Conservation (phyloP, 192 early-diverging fungal genomes). For the Fimicolochytrium jonesii region DNA sequence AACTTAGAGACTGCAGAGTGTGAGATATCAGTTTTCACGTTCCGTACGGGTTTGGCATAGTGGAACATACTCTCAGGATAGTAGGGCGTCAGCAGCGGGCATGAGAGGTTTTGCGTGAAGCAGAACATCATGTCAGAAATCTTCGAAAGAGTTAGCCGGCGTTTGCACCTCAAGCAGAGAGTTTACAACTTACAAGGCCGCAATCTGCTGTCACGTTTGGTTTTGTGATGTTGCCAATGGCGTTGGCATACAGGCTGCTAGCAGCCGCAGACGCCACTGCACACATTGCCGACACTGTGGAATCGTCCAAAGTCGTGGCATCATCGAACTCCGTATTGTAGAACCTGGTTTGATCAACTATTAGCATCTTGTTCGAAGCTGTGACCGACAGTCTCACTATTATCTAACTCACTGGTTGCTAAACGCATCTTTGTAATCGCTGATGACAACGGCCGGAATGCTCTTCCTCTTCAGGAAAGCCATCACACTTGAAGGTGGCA, state of each 20-base stretch:
- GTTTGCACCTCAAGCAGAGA: neutral
- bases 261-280: conserved; percentile 58
- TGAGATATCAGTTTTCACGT: neutral
- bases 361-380: neutral
- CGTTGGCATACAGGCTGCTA: conserved; percentile 49
- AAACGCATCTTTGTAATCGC: conserved; percentile 56
- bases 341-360: conserved; percentile 33
- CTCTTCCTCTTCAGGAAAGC: conserved; percentile 58
- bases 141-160: conserved; percentile 2
- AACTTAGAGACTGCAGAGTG: neutral
- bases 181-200: conserved; percentile 33
- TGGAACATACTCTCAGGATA: neutral
- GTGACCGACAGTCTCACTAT: neutral
- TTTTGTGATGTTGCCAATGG: conserved; percentile 42
- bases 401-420: conserved; percentile 38
- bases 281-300: conserved; percentile 49
- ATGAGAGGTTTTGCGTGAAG: conserved; percentile 63
- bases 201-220: conserved; percentile 55
- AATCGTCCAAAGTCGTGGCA: conserved; percentile 27
- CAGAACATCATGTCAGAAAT: conserved; percentile 52
- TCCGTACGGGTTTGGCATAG: too few relatives aligned
- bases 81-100: conserved; percentile 16
- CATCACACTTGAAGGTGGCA: conserved; percentile 73
- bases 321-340: conserved; percentile 67
- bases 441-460: conserved; percentile 63